These are phyloP conservation scores for Aspergillus funiculosus DNA, from an alignment of 495 filamentous ascomycete species.

Conservation along the genomic window DNA sequence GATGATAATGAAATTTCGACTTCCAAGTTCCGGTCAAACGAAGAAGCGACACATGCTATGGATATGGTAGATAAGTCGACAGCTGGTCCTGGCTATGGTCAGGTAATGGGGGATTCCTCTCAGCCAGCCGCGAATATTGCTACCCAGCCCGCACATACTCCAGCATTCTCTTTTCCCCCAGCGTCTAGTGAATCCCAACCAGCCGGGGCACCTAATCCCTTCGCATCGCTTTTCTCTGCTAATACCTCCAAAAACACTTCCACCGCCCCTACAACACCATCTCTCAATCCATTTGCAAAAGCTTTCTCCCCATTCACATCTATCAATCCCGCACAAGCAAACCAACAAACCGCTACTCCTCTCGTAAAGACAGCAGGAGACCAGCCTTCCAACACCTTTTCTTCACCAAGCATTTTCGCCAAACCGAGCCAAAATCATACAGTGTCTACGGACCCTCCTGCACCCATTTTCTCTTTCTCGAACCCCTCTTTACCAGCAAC, in stretches of 20 bases:
- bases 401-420: background rate
- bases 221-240: constrained; percentile 20
- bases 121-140: constrained; percentile 5
- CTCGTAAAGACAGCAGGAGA: background rate
- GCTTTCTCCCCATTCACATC: constrained; percentile 18
- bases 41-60: constrained; percentile 3
- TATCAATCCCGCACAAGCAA: constrained; percentile 9
- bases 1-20: constrained; percentile 27
- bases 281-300: constrained; percentile 20
- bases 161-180: constrained; percentile 1
- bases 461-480: constrained; percentile 4
- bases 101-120: constrained; percentile 11
- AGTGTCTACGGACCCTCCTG: background rate
- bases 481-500: background rate
- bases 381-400: background rate
- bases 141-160: background rate
- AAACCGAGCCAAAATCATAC: background rate
- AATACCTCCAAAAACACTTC: constrained; percentile 1
- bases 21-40: background rate
- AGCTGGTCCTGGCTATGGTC: constrained; percentile 6
- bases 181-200: constrained; percentile 3
- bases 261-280: constrained; percentile 1
- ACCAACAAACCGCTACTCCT: background rate
- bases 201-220: constrained; percentile 14
- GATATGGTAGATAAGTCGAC: background rate